Conservation (phyloP, 106 monocot genomes). For the Narthecium ossifragum region DNA sequence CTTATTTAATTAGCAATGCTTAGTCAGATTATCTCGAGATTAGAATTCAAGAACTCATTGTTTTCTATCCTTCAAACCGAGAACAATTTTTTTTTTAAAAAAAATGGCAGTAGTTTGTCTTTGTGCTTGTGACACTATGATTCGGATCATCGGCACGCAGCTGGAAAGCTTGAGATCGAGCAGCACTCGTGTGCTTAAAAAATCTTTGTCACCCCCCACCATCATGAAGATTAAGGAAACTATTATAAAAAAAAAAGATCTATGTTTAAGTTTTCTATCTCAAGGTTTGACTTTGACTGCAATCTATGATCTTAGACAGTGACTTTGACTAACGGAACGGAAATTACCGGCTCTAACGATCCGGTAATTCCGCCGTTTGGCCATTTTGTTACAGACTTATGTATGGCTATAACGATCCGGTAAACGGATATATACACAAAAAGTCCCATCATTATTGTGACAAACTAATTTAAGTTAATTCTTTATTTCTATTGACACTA, state of each 20-base stretch:
- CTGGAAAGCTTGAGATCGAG: constrained; percentile 21
- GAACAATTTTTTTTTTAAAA: background rate
- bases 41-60: constrained; percentile 2
- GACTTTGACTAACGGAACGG: constrained; percentile 11
- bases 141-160: constrained; percentile 9
- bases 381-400: no score
- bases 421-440: no score
- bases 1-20: background rate
- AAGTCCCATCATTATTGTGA: no score
- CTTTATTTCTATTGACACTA: no score
- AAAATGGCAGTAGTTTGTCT: background rate
- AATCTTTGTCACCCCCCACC: constrained; percentile 38
- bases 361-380: no score
- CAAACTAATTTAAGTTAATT: no score
- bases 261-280: constrained; percentile 7
- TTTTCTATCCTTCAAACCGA: background rate
- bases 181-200: constrained; percentile 22
- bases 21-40: constrained; percentile 21
- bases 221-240: constrained; percentile 22
- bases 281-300: constrained; percentile 38
- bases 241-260: no score
- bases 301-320: background rate
- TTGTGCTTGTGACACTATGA: constrained; percentile 15
- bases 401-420: no score
- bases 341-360: no score